Percentiles rank a stretch among this genome's conserved stretches.
Conservation (phyloP, 2,329 filamentous ascomycete genomes). For the Juglanconis sp. region DNA sequence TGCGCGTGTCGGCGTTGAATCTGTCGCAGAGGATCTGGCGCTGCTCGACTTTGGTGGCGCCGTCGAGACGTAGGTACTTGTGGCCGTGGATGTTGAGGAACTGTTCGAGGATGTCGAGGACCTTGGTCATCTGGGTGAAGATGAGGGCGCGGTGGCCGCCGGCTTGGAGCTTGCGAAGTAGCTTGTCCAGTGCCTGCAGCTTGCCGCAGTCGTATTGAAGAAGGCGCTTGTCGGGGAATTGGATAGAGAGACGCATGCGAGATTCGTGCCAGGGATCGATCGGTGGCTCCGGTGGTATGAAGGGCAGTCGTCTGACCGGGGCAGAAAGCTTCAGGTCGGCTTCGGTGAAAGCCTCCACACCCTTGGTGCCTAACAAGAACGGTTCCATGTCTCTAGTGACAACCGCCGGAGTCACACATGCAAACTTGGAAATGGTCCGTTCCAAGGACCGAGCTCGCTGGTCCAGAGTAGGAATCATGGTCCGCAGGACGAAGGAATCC, state of each 20-base stretch:
- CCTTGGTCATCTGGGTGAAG: slow-evolving; percentile 99
- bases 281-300: slow-evolving; percentile 52
- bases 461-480: slow-evolving; percentile 71
- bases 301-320: slow-evolving; percentile 54
- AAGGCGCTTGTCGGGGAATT: slow-evolving; percentile 94
- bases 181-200: slow-evolving; percentile 80
- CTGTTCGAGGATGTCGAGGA: slow-evolving; percentile 93
- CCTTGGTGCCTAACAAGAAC: slow-evolving; percentile 61
- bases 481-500: slow-evolving; percentile 59
- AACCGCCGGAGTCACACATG: slow-evolving; percentile 86
- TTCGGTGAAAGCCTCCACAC: slow-evolving; percentile 55
- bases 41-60: slow-evolving; percentile 93
- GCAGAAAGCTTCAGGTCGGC: slow-evolving; percentile 55
- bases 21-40: slow-evolving; percentile 92
- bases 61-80: slow-evolving; percentile 93
- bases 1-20: slow-evolving; percentile 92
- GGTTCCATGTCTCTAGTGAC: slow-evolving; percentile 74
- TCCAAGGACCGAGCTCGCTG: slow-evolving; percentile 72
- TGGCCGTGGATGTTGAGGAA: slow-evolving; percentile 98
- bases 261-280: slow-evolving; percentile 89
- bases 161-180: slow-evolving; percentile 81
- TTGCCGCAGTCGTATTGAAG: slow-evolving; percentile 98
- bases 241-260: slow-evolving; percentile 87
- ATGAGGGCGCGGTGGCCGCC: slow-evolving; percentile 93
- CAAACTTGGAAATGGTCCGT: slow-evolving; percentile 78